Percentiles rank a stretch among this genome's conserved stretches.
These are phyloP conservation scores for Pholiota adiposa DNA, from an alignment of 1,284 basidiomycete species.

Conservation along the genomic window DNA sequence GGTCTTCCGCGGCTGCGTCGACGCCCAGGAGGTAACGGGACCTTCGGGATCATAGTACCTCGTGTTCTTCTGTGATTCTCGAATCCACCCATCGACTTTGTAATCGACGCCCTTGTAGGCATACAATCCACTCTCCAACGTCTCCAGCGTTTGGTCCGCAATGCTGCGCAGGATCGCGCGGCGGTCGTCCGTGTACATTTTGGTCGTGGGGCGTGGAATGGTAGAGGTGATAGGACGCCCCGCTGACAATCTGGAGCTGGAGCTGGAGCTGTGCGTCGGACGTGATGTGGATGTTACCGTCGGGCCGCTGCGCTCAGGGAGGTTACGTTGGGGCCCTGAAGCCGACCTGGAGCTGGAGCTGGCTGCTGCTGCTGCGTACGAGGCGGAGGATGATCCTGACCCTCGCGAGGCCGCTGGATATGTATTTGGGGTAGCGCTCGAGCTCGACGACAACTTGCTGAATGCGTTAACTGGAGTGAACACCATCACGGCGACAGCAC, in stretches of 20 bases:
- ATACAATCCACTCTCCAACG: conserved; percentile 22
- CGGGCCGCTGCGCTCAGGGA: too few species aligned
- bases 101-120: conserved; percentile 20
- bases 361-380: too few species aligned
- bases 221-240: neutral
- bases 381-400: too few species aligned
- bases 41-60: conserved; percentile 23
- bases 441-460: too few species aligned
- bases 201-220: neutral
- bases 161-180: conserved; percentile 25
- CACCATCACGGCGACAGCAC: neutral
- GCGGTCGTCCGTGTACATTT: conserved; percentile 22
- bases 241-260: neutral
- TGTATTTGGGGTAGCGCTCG: too few species aligned
- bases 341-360: too few species aligned
- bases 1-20: conserved; percentile 7
- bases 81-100: conserved; percentile 11
- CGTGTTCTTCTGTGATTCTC: conserved; percentile 20
- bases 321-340: too few species aligned
- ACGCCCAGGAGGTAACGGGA: conserved; percentile 21
- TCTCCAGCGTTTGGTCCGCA: conserved; percentile 24
- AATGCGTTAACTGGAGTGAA: too few species aligned
- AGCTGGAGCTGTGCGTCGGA: too few species aligned
- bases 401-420: too few species aligned
- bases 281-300: too few species aligned